A percentile compares a stretch with the other conserved stretches of the same genome.
phyloP scores from a whole-genome alignment of 1,284 basidiomycete genomes.

The Fistulina hepatica region DNA sequence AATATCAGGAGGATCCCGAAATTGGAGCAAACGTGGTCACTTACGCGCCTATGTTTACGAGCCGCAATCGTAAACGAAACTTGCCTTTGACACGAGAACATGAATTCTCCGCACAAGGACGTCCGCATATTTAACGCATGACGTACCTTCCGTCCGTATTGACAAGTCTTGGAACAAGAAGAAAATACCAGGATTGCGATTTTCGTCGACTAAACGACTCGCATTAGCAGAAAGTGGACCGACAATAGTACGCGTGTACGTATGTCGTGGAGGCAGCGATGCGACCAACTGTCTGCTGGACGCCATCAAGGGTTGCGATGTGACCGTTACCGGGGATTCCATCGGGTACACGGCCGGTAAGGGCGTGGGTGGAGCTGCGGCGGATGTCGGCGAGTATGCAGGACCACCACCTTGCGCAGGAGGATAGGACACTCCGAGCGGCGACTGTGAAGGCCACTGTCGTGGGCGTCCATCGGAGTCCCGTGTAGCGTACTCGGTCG shows the following conservation, averaged over 20 bases:
- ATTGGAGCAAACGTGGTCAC: conserved; percentile 24
- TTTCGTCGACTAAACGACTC: conserved; percentile 70
- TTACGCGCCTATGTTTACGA: conserved; percentile 81
- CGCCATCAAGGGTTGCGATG: too few species aligned
- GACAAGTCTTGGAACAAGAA: conserved; percentile 84
- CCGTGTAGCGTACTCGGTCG: too few species aligned
- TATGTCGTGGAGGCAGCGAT: too few species aligned
- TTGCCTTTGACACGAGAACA: conserved; percentile 32
- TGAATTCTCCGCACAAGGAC: conserved; percentile 2
- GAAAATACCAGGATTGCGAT: conserved; percentile 75
- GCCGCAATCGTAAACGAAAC: conserved; percentile 67
- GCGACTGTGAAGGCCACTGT: too few species aligned
- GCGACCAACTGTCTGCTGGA: too few species aligned
- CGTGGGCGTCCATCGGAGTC: too few species aligned
- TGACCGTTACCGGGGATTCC: too few species aligned
- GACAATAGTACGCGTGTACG: conserved; percentile 79
- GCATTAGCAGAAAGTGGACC: conserved; percentile 81
- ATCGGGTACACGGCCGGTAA: too few species aligned
- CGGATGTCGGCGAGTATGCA: too few species aligned
- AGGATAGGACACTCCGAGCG: too few species aligned
- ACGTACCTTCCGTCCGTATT: conserved; percentile 40
- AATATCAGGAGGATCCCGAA: conserved; percentile 8
- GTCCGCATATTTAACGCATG: conserved; percentile 1
- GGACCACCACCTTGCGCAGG: too few species aligned
- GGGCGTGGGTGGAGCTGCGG: too few species aligned